A percentile compares a stretch with the other conserved stretches of the same genome.
Evolutionary conservation across 768 basidiomycete genomes (phyloP).

Genomic region (Omphalotus guepiniiformis): DNA sequence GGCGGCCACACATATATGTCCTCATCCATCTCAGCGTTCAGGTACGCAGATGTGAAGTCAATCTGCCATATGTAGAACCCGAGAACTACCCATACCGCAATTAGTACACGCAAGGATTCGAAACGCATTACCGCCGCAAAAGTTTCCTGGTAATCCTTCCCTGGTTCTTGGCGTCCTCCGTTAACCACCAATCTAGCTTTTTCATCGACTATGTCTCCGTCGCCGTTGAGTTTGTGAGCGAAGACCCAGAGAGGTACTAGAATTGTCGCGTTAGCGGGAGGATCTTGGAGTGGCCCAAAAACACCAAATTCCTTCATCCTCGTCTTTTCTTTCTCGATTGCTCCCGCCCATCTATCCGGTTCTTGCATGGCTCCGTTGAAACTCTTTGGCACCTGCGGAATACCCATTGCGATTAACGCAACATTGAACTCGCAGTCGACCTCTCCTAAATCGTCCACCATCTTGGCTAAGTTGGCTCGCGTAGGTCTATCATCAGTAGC

Average conservation of each 20-base stretch:
- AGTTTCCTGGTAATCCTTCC: constrained; percentile 28
- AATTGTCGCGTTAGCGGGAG: not conserved
- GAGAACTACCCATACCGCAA: constrained; percentile 12
- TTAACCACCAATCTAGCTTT: constrained; percentile 21
- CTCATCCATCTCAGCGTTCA: constrained; percentile 1
- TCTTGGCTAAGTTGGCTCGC: not conserved
- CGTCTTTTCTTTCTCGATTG: not conserved
- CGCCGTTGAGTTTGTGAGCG: constrained; percentile 1
- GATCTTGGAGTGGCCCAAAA: not conserved
- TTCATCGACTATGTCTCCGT: constrained; percentile 22
- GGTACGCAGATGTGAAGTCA: constrained; percentile 3
- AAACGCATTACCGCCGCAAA: constrained; percentile 20
- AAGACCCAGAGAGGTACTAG: not conserved
- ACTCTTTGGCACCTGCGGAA: not conserved
- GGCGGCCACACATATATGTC: not conserved
- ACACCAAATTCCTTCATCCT: not conserved
- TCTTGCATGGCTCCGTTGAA: not conserved
- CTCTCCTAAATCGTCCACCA: not conserved
- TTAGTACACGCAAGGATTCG: constrained; percentile 13
- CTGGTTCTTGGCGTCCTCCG: constrained; percentile 28
- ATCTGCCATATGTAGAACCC: constrained; percentile 7
- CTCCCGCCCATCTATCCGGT: not conserved
- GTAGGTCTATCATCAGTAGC: not conserved
- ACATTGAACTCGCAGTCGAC: not conserved
- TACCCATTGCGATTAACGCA: not conserved